These are phyloP conservation scores for Bonia amplexicaulis DNA, from an alignment of 176 grass and related monocot genomes.

Conservation along the genomic window DNA sequence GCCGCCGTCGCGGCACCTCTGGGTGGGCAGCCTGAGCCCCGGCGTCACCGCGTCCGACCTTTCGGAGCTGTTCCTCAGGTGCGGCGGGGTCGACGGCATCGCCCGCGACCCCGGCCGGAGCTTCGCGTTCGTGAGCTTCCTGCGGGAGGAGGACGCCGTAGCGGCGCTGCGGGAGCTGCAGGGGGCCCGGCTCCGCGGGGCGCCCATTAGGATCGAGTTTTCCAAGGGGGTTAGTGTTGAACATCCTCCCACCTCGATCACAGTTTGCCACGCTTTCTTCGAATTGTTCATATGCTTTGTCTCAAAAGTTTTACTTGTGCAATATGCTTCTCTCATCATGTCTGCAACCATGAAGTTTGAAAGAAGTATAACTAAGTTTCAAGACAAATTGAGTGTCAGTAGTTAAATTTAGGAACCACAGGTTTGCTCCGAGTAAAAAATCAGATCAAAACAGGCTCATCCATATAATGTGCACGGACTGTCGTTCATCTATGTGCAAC, in stretches of 20 bases:
- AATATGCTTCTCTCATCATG: constrained; percentile 1
- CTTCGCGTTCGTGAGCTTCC: constrained; percentile 77
- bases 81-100: constrained; percentile 62
- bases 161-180: constrained; percentile 60
- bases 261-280: constrained; percentile 8
- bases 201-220: constrained; percentile 88
- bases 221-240: constrained; percentile 98
- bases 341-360: not conserved
- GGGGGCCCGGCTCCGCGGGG: constrained; percentile 50
- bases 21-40: constrained; percentile 70
- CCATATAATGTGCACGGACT: not conserved
- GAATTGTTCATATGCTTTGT: constrained; percentile 24
- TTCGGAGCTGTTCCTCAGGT: constrained; percentile 59
- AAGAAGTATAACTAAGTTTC: constrained; percentile 11
- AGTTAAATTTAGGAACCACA: constrained; percentile 14
- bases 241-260: constrained; percentile 29
- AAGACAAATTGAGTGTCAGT: not conserved
- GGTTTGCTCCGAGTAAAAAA: not conserved
- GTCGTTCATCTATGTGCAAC: not conserved
- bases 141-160: constrained; percentile 52
- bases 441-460: not conserved
- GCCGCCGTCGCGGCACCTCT: constrained; percentile 80
- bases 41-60: constrained; percentile 44
- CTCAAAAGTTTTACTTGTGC: not conserved
- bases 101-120: constrained; percentile 51